Conservation (phyloP, 768 basidiomycete species). For the Termitomyces bulborhizus region DNA sequence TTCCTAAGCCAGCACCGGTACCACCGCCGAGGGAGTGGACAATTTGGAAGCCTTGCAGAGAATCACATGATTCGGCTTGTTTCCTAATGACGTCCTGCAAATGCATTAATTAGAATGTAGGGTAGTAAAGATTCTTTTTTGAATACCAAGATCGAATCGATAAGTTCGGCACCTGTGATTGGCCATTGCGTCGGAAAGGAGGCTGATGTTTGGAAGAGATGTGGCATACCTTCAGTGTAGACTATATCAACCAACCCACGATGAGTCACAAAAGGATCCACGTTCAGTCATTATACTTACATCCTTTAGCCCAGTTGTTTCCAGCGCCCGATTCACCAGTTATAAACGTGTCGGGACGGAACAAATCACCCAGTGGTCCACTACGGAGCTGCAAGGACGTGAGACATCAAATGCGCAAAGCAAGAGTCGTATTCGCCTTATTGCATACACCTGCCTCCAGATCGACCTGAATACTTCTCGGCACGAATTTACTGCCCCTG, state of each 20-base stretch:
- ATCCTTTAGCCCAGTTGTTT: conserved; percentile 96
- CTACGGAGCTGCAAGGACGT: conserved; percentile 45
- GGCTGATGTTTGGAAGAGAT: not conserved
- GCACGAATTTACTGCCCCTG: conserved; percentile 70
- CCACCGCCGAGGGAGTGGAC: conserved; percentile 90
- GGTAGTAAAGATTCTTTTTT: not conserved
- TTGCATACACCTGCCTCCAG: conserved; percentile 85
- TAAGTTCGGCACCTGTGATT: conserved; percentile 75
- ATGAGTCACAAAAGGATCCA: conserved; percentile 1
- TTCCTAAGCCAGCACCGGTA: conserved; percentile 83
- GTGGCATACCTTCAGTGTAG: conserved; percentile 75
- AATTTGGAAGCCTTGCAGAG: conserved; percentile 87
- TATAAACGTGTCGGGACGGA: conserved; percentile 84
- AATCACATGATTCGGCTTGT: conserved; percentile 78
- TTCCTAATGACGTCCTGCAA: conserved; percentile 65
- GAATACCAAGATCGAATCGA: conserved; percentile 70
- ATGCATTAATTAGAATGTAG: not conserved
- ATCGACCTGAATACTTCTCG: conserved; percentile 86
- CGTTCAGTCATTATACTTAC: conserved; percentile 34
- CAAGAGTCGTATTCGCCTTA: conserved; percentile 37
- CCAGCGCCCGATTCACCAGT: conserved; percentile 62
- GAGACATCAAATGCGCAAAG: not conserved
- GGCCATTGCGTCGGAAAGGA: not conserved
- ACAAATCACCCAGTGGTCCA: conserved; percentile 67
- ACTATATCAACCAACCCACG: conserved; percentile 29